phyloP scores from a whole-genome alignment of 2,329 filamentous ascomycete species.

The Aphanocladium album region DNA sequence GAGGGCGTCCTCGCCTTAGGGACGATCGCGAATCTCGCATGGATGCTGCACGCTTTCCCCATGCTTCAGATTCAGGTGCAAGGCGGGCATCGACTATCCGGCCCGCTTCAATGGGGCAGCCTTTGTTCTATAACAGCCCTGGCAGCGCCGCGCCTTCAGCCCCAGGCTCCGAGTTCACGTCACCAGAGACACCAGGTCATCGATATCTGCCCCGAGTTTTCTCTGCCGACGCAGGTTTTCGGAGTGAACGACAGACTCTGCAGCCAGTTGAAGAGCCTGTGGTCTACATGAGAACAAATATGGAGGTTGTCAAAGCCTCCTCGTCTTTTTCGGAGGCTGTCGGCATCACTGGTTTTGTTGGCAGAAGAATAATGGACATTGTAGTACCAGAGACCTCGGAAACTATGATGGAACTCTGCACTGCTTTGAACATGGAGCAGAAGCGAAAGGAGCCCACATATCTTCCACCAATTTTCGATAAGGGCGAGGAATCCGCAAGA shows the following conservation, averaged over 20 bases:
- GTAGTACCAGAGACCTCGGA: constrained; percentile 47
- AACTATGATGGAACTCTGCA: constrained; percentile 45
- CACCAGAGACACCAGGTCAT: not conserved
- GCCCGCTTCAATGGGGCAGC: constrained; percentile 20
- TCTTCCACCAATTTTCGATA: constrained; percentile 57
- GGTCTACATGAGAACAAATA: constrained; percentile 53
- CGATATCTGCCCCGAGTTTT: constrained; percentile 39
- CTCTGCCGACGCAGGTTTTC: not conserved
- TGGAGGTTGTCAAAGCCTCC: constrained; percentile 55
- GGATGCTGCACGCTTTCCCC: constrained; percentile 44
- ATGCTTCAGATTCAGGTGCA: constrained; percentile 39
- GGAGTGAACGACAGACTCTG: not conserved
- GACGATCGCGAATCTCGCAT: constrained; percentile 62
- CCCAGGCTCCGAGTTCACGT: not conserved
- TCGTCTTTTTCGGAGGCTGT: constrained; percentile 51
- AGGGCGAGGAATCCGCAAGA: constrained; percentile 51
- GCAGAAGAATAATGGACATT: constrained; percentile 50
- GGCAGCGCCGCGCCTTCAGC: not conserved
- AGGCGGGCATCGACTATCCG: constrained; percentile 50
- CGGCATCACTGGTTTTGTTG: constrained; percentile 39
- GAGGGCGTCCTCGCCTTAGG: constrained; percentile 70
- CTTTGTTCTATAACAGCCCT: not conserved
- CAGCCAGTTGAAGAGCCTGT: constrained; percentile 39
- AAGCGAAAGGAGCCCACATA: constrained; percentile 55
- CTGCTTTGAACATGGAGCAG: constrained; percentile 53